Conservation (phyloP, 2,329 filamentous ascomycete species). For the Cercospora zeina region DNA sequence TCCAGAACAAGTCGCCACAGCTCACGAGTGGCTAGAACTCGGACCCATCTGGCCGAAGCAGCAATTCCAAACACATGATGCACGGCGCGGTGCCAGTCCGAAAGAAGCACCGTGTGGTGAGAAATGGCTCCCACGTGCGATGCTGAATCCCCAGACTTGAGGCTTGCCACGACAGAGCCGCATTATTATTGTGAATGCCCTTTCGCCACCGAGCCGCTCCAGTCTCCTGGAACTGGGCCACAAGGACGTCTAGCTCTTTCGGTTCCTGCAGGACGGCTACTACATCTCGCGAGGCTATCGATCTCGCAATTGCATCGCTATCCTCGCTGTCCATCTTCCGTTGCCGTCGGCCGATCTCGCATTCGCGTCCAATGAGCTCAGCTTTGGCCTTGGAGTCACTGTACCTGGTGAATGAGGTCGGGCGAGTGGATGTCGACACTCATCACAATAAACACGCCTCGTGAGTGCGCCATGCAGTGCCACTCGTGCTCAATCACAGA, state of each 20-base stretch:
- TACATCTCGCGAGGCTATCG: background rate
- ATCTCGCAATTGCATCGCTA: background rate
- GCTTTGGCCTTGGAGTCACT: background rate
- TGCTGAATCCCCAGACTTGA: background rate
- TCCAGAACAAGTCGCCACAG: slow-evolving; percentile 4
- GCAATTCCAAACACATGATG: slow-evolving; percentile 5
- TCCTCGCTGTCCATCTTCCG: background rate
- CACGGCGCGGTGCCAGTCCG: background rate
- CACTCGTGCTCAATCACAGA: background rate
- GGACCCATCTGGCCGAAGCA: slow-evolving; percentile 2
- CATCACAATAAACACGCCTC: background rate
- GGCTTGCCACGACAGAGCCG: background rate
- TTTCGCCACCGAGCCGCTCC: background rate
- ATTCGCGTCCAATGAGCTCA: background rate
- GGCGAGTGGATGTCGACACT: background rate
- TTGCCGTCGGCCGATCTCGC: slow-evolving; percentile 5
- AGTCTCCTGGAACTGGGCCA: background rate
- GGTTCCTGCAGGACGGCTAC: background rate
- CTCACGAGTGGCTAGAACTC: slow-evolving; percentile 3
- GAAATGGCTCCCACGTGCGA: slow-evolving; percentile 6
- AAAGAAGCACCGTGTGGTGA: background rate
- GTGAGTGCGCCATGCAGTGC: background rate
- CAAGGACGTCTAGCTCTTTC: background rate
- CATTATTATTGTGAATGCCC: background rate
- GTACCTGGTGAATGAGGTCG: background rate